phyloP scores from a whole-genome alignment of 2,329 filamentous ascomycete genomes.

The Periconia sp. region DNA sequence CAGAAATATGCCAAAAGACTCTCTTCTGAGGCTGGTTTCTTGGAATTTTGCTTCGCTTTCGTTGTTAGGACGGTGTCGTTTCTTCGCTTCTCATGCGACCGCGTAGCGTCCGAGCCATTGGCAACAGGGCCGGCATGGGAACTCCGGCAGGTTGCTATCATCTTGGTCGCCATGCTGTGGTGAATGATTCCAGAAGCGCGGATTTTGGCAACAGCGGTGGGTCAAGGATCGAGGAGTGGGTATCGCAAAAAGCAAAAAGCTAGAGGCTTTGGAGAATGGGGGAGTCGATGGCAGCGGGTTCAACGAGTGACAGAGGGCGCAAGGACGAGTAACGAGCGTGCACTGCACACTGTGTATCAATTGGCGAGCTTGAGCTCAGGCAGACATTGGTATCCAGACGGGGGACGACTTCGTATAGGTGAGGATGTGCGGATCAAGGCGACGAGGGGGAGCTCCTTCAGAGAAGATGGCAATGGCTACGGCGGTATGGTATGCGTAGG shows the following conservation, averaged over 20 bases:
- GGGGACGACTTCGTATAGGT: not conserved
- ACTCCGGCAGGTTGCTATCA: constrained; percentile 6
- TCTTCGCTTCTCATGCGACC: constrained; percentile 7
- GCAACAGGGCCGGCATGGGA: constrained; percentile 2
- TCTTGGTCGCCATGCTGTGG: constrained; percentile 8
- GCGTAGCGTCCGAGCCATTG: not conserved
- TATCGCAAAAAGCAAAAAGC: not conserved
- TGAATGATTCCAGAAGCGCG: not conserved
- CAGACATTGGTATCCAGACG: constrained; percentile 1
- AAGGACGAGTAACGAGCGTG: constrained; percentile 7
- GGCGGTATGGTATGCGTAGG: too few relatives aligned
- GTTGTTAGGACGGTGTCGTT: constrained; percentile 10
- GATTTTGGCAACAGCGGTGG: not conserved
- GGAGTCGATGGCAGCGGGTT: not conserved
- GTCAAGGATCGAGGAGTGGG: not conserved
- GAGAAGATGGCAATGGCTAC: too few relatives aligned
- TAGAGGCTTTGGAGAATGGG: not conserved
- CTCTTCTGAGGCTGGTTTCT: constrained; percentile 63
- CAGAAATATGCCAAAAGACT: constrained; percentile 62
- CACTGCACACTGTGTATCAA: not conserved
- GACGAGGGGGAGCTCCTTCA: too few relatives aligned
- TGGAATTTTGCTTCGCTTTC: constrained; percentile 18
- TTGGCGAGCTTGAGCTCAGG: constrained; percentile 3
- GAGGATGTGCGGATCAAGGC: not conserved
- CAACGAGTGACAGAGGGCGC: not conserved